Evolutionary conservation across 768 basidiomycete species (phyloP), one percentile per base, ranked within the genome.

Genomic region (Lentinula sp.): DNA sequence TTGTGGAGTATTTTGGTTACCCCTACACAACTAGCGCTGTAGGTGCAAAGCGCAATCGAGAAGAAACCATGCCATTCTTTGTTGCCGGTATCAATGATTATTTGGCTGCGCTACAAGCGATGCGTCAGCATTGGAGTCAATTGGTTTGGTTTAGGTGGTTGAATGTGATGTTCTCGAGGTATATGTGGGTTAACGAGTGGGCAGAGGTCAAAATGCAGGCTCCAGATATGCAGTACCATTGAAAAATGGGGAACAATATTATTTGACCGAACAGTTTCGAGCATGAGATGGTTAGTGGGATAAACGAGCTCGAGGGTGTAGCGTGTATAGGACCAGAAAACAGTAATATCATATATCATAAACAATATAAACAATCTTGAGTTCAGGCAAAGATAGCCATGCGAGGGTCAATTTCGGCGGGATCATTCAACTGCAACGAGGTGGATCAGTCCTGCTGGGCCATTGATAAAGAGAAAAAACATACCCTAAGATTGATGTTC

Each of bases 121-220:
- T 95, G 86, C 72, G 74, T 62, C 74, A 79, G 61, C 95, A 97
- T 66, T 63, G 74, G 58, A 86, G 85, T 62, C 95, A 97, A 76
- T 73, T 93, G 61, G 83, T 85, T 46, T 95, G 94, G 94, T 96
- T 93, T 76, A 83, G 95, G 45, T 93, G 89, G 84, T 74, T 95
- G 60, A 91, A 94, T 68, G 78, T 95, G 42, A 64, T 73, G 20
- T 91, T 88, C 68, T 94, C 91, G 16, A 80, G 88, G 60, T 93
- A 95, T 69, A 90, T 96, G 91, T 96, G 95, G 94, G 84, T 91
- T 32, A 95, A 95, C 64, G 87, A 91, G 64, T 92, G 91, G 83
- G 76, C 79, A 2, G 81, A 86, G 69, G 67, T 90, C 28, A 65
- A 58, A 43, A 76, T 89, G 53, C 35, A 54, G 5, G 20, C 37